Percentiles rank a stretch among this genome's conserved stretches.
phyloP scores from a whole-genome alignment of 306 rosid genomes.

The Corylus americana region DNA sequence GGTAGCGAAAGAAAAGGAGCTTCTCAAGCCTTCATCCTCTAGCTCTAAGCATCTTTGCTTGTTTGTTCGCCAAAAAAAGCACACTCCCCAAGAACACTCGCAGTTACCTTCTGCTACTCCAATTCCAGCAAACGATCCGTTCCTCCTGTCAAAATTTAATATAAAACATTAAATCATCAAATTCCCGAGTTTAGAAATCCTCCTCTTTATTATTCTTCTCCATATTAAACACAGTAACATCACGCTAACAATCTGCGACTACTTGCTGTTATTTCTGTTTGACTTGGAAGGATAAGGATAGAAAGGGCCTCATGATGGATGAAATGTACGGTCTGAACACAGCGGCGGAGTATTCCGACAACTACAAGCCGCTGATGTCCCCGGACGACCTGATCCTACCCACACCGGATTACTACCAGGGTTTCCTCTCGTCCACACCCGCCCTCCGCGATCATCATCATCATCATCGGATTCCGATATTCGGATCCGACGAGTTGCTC shows the following conservation, averaged over 20 bases:
- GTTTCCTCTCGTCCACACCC: constrained; percentile 38
- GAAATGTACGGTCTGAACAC: constrained; percentile 76
- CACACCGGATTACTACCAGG: constrained; percentile 55
- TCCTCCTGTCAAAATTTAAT: constrained; percentile 3
- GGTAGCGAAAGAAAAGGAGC: neutral
- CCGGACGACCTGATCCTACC: constrained; percentile 90
- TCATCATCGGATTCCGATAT: constrained; percentile 53
- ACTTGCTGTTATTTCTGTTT: neutral
- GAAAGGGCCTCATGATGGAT: constrained; percentile 48
- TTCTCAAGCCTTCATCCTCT: constrained; percentile 1
- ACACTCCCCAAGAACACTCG: constrained; percentile 23
- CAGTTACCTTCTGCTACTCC: constrained; percentile 27
- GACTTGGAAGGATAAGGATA: constrained; percentile 26
- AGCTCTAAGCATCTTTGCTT: constrained; percentile 20
- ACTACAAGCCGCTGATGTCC: constrained; percentile 54
- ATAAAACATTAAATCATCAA: neutral
- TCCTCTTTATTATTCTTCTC: neutral
- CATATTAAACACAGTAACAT: neutral
- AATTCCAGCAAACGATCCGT: constrained; percentile 24
- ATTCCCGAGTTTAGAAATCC: neutral
- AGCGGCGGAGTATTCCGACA: constrained; percentile 58
- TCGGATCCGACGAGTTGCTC: constrained; percentile 79
- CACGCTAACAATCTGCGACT: neutral
- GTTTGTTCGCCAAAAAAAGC: constrained; percentile 24
- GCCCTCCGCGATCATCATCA: constrained; percentile 25